These are phyloP conservation scores for Talaromyces sp. DNA, from an alignment of 2,329 filamentous ascomycete species.

Conservation along the genomic window DNA sequence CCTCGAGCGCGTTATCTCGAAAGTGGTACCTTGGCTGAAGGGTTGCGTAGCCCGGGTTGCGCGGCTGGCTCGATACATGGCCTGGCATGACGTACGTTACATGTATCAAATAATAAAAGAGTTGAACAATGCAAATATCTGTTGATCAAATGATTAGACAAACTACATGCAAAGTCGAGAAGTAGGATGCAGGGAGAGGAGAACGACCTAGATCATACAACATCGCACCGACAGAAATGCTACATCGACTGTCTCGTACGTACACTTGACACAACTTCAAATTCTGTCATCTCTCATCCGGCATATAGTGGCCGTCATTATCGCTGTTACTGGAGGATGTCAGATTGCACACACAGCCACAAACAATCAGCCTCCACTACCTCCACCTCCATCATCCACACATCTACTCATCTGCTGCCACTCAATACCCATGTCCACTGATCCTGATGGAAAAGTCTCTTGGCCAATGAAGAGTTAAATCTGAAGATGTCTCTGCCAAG, in stretches of 20 bases:
- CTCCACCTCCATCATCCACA: neutral
- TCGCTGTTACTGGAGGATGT: neutral
- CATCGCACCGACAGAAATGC: neutral
- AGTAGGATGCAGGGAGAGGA: no score
- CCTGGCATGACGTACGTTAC: no score
- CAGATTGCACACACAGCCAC: neutral
- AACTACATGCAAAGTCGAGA: no score
- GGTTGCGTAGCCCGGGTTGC: neutral
- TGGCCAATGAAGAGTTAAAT: neutral
- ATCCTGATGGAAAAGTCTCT: neutral
- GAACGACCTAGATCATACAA: neutral
- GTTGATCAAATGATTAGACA: no score
- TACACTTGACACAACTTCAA: neutral
- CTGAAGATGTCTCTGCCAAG: neutral
- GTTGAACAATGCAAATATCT: no score
- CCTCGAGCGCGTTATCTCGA: neutral
- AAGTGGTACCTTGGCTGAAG: neutral
- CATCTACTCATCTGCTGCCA: neutral
- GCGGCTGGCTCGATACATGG: neutral
- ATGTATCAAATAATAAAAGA: no score
- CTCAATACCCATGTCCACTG: neutral
- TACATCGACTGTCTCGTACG: neutral
- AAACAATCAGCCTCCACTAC: constrained; percentile 1
- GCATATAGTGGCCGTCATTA: neutral
- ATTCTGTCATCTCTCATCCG: neutral